These are phyloP conservation scores for Cercophora samala DNA, from an alignment of 495 filamentous ascomycete species.

Conservation along the genomic window DNA sequence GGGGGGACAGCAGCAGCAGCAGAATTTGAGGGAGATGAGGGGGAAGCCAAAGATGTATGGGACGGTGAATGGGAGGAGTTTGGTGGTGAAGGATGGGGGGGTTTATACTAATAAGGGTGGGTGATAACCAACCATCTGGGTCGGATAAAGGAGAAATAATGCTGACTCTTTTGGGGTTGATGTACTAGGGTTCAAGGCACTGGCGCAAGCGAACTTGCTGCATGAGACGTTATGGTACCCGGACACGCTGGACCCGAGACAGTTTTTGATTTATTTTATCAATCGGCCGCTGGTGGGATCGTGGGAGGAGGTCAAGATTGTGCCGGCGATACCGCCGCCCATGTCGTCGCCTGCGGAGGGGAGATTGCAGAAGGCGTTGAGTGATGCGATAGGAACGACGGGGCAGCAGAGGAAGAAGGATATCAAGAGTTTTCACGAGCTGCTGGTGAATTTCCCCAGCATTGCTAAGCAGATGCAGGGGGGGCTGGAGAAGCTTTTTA, in stretches of 20 bases:
- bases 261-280: slow-evolving; percentile 97
- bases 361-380: slow-evolving; percentile 34
- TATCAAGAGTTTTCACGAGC: slow-evolving; percentile 83
- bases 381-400: slow-evolving; percentile 31
- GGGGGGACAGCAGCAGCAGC: slow-evolving; percentile 28
- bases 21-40: slow-evolving; percentile 80
- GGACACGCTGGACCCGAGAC: slow-evolving; percentile 72
- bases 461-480: slow-evolving; percentile 96
- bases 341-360: slow-evolving; percentile 27
- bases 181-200: slow-evolving; percentile 89
- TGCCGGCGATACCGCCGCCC: slow-evolving; percentile 55
- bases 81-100: slow-evolving; percentile 90
- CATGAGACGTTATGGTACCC: slow-evolving; percentile 85
- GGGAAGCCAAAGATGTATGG: slow-evolving; percentile 91
- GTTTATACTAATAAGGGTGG: slow-evolving; percentile 95
- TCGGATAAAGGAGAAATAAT: not conserved
- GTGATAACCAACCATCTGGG: slow-evolving; percentile 1
- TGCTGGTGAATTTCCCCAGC: slow-evolving; percentile 90
- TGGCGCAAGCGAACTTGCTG: slow-evolving; percentile 86
- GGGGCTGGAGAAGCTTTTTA: slow-evolving; percentile 85
- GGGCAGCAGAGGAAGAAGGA: slow-evolving; percentile 71
- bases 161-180: slow-evolving; percentile 8
- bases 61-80: slow-evolving; percentile 87
- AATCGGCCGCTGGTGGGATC: slow-evolving; percentile 85
- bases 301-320: slow-evolving; percentile 68